Conservation (phyloP, 2,329 filamentous ascomycete species). For the Colletotrichum spaethianum region DNA sequence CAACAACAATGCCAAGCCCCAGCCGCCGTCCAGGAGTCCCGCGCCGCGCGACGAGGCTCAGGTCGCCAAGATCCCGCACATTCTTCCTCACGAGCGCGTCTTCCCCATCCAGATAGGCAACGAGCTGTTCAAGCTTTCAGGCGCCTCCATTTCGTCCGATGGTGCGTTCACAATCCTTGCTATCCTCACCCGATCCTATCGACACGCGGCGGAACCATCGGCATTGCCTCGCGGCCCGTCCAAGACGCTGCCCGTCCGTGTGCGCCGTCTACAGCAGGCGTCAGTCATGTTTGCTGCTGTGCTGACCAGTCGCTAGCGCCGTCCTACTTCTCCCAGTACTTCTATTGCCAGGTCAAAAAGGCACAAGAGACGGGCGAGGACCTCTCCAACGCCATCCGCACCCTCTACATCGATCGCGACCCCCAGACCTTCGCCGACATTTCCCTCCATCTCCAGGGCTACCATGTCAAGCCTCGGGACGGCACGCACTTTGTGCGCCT, state of each 20-base stretch:
- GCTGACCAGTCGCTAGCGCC: slow-evolving; percentile 72
- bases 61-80: slow-evolving; percentile 65
- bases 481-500: slow-evolving; percentile 91
- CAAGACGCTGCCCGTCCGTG: neutral
- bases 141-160: slow-evolving; percentile 81
- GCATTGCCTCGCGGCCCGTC: neutral
- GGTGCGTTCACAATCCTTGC: slow-evolving; percentile 61
- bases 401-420: slow-evolving; percentile 95
- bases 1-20: slow-evolving; percentile 21
- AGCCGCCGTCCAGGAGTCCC: slow-evolving; percentile 33
- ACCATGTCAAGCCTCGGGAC: slow-evolving; percentile 86
- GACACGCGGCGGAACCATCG: neutral
- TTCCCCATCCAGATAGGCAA: slow-evolving; percentile 83
- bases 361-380: slow-evolving; percentile 73
- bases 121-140: slow-evolving; percentile 80
- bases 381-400: slow-evolving; percentile 70
- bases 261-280: neutral
- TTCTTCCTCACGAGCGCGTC: slow-evolving; percentile 79
- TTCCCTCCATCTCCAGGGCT: slow-evolving; percentile 90
- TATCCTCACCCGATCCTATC: neutral
- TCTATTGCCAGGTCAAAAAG: slow-evolving; percentile 82
- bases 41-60: slow-evolving; percentile 48
- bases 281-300: neutral
- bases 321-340: slow-evolving; percentile 97
- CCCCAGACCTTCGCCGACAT: slow-evolving; percentile 92